Percentiles rank a stretch among this genome's conserved stretches.
These are phyloP conservation scores for Hypericum androsaemum DNA, from an alignment of 345 rosid species.

Conservation along the genomic window DNA sequence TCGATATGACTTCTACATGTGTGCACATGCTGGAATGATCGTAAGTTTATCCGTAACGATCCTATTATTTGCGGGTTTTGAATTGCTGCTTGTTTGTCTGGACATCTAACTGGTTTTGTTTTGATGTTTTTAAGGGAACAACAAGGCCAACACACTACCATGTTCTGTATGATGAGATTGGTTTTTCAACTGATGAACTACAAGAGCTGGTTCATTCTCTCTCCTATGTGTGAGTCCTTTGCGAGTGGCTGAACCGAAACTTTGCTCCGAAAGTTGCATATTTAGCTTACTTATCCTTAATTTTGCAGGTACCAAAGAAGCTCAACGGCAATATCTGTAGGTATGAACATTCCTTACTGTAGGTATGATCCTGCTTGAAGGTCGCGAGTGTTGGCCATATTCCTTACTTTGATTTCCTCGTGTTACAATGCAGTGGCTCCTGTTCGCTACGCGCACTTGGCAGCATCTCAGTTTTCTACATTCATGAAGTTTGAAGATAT, in stretches of 20 bases:
- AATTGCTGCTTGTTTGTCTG: background rate
- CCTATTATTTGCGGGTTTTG: background rate
- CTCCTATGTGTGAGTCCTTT: slow-evolving; percentile 64
- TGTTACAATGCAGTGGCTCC: slow-evolving; percentile 59
- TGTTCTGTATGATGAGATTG: slow-evolving; percentile 72
- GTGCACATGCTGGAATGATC: slow-evolving; percentile 68
- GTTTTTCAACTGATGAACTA: slow-evolving; percentile 61
- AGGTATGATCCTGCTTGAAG: too few species aligned
- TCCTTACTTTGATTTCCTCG: background rate
- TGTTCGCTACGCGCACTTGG: slow-evolving; percentile 78
- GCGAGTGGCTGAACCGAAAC: background rate
- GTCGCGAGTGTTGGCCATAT: background rate
- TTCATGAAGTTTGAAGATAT: too few species aligned
- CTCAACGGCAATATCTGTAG: slow-evolving; percentile 68
- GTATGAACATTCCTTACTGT: slow-evolving; percentile 23
- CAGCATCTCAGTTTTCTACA: slow-evolving; percentile 22
- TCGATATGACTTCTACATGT: slow-evolving; percentile 83
- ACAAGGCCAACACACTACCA: slow-evolving; percentile 90
- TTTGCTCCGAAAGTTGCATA: background rate
- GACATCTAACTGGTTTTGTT: background rate
- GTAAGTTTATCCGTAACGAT: slow-evolving; percentile 29
- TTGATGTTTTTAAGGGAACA: slow-evolving; percentile 42
- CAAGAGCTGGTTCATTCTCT: slow-evolving; percentile 64
- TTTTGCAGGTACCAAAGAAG: slow-evolving; percentile 69
- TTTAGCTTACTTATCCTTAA: background rate